Evolutionary conservation across 1,284 basidiomycete species (phyloP).

Genomic region (Trametes pubescens): DNA sequence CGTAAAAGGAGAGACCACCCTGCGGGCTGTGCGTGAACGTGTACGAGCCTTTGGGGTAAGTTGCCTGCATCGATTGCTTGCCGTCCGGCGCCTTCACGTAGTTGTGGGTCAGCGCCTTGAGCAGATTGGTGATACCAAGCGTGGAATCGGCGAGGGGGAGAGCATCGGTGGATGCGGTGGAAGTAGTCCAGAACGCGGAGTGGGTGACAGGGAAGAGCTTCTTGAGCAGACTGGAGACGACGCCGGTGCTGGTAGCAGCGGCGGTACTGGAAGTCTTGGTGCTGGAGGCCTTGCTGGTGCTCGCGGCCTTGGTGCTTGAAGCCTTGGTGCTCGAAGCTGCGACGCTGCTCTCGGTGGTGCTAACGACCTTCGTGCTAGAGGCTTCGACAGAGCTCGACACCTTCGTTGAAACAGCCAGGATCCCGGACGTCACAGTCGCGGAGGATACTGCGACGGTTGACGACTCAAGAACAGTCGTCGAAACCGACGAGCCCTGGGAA

Average conservation of each 20-base stretch:
- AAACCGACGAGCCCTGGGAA: constrained; percentile 6
- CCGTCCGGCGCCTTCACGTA: constrained; percentile 57
- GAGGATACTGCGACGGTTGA: constrained; percentile 7
- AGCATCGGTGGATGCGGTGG: constrained; percentile 41
- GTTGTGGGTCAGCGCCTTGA: constrained; percentile 48
- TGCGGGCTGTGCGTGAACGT: constrained; percentile 60
- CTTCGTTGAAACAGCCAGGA: constrained; percentile 10
- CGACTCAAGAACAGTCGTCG: constrained; percentile 11
- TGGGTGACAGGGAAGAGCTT: constrained; percentile 54
- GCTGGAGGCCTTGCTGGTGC: constrained; percentile 8
- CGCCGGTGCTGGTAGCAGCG: constrained; percentile 4
- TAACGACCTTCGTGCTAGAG: constrained; percentile 4
- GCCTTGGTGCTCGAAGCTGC: constrained; percentile 26
- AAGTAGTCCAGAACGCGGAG: constrained; percentile 52
- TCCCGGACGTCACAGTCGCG: constrained; percentile 14
- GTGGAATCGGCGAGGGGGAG: constrained; percentile 54
- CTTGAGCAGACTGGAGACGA: constrained; percentile 32
- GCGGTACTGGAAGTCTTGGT: constrained; percentile 24
- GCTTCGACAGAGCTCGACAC: constrained; percentile 9
- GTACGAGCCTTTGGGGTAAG: constrained; percentile 65
- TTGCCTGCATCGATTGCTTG: constrained; percentile 57
- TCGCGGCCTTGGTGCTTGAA: constrained; percentile 18
- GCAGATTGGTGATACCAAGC: constrained; percentile 50
- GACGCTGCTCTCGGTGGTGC: constrained; percentile 4
- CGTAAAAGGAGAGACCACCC: constrained; percentile 74